Base-by-base conservation (phyloP, 352 stramenopile species). In the Elongisporangium prolatum region DNA sequence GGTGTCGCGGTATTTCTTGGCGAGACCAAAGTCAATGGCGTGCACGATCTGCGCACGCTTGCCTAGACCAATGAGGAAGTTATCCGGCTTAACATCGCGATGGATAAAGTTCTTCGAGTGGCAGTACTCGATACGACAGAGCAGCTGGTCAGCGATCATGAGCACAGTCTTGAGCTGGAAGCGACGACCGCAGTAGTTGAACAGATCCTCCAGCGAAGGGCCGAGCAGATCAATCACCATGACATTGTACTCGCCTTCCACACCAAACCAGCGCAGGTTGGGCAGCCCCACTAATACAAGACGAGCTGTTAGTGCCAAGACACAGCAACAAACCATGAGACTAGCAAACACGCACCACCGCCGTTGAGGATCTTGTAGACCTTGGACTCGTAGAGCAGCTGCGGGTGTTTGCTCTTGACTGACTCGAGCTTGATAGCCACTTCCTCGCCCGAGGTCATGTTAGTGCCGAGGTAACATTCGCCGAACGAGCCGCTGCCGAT, bases 281-380 rank as follows among this genome's bases (percentile, higher is more conserved):
- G 97, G 97, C 56, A 99, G 98, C 48, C 97, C 97, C 53, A 99
- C 95, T 98, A 64, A 52, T 53, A 14, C 17, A 55, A 62, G 49
- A 44, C 52, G 64, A 22, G 50, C 9, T 5, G 28, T 40, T 40
- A 40, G 9, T 40, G 28, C 9, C 5, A 47, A 22, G 49, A 44
- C 37, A 40, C 11, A 63, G 17, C 55, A 7, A 54, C 24, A 58
- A 51, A 9, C 10, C 9, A 28, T 17, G 16, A 58, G 50, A n/a
- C n/a, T 21, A n/a, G 21, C 7, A 40, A 9, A 5, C 3, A 97
- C 92, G 91, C 88, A 98, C 95, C 74, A 81, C 97, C 97, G 54
- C 97, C 97, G 71, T 98, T 96, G n/a, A 99, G 83, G 65, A 99
- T 99, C 56, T 98, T 91, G 89, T 99, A 99, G 74, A 99, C 99